phyloP scores from a whole-genome alignment of 2,329 filamentous ascomycete genomes.

The Xylariomycetidae sp. region DNA sequence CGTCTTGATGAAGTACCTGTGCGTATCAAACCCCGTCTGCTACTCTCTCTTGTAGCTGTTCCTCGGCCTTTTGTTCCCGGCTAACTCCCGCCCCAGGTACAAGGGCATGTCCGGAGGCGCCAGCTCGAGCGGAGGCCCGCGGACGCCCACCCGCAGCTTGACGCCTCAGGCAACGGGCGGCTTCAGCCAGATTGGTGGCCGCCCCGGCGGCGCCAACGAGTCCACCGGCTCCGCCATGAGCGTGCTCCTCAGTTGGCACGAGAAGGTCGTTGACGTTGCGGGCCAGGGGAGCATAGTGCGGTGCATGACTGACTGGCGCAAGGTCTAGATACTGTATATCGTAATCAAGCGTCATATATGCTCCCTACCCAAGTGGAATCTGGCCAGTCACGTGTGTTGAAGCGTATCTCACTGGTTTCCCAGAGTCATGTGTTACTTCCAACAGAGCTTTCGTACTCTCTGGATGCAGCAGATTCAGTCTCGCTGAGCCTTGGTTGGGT shows the following conservation, averaged over 20 bases:
- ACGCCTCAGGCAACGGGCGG: slow-evolving; percentile 79
- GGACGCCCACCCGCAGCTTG: slow-evolving; percentile 42
- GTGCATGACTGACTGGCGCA: slow-evolving; percentile 94
- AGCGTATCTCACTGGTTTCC: too few relatives aligned
- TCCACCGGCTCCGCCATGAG: slow-evolving; percentile 89
- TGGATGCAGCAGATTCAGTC: too few relatives aligned
- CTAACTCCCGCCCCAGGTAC: slow-evolving; percentile 50
- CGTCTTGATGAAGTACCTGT: slow-evolving; percentile 97
- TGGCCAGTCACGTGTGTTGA: too few relatives aligned
- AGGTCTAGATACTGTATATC: slow-evolving; percentile 48
- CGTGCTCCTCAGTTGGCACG: slow-evolving; percentile 95
- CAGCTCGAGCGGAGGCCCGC: slow-evolving; percentile 31
- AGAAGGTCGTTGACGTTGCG: slow-evolving; percentile 93
- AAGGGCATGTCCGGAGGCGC: slow-evolving; percentile 70
- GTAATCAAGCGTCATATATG: too few relatives aligned
- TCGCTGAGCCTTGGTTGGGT: too few relatives aligned
- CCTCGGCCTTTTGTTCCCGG: too few relatives aligned
- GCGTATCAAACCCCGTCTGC: too few relatives aligned
- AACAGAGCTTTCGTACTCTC: too few relatives aligned
- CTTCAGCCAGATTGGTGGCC: slow-evolving; percentile 70
- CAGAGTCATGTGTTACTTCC: too few relatives aligned
- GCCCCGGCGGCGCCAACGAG: slow-evolving; percentile 50
- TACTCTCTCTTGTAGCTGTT: too few relatives aligned
- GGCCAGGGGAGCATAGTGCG: slow-evolving; percentile 87
- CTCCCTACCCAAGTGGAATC: too few relatives aligned